phyloP scores from a whole-genome alignment of 805 yeast genomes.

The Suhomyces tanzawaensis region DNA sequence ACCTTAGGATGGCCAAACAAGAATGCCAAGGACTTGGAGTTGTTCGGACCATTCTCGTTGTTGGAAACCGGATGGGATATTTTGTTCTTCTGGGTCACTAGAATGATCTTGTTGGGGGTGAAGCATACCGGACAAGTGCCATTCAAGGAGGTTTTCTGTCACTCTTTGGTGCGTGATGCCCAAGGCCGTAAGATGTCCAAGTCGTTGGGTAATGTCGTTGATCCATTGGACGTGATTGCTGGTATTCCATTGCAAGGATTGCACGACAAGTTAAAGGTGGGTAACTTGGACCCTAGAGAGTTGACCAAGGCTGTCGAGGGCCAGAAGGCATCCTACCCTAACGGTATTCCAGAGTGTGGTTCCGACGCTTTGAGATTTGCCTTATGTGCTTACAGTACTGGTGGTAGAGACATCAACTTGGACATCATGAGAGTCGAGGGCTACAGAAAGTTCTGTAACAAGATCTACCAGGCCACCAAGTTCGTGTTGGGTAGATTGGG shows the following conservation, averaged over 20 bases:
- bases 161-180: slow-evolving; percentile 96
- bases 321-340: slow-evolving; percentile 86
- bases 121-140: slow-evolving; percentile 90
- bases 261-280: slow-evolving; percentile 71
- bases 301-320: slow-evolving; percentile 84
- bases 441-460: slow-evolving; percentile 98
- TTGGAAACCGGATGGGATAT: slow-evolving; percentile 99
- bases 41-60: slow-evolving; percentile 87
- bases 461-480: slow-evolving; percentile 98
- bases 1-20: slow-evolving; percentile 92
- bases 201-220: slow-evolving; percentile 94
- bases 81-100: slow-evolving; percentile 96
- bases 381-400: slow-evolving; percentile 95
- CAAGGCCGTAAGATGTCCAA: slow-evolving; percentile 99
- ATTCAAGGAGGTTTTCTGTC: slow-evolving; percentile 96
- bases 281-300: slow-evolving; percentile 89
- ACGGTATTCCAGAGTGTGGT: slow-evolving; percentile 99
- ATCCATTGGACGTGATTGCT: slow-evolving; percentile 88
- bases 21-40: slow-evolving; percentile 65
- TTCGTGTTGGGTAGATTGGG: slow-evolving; percentile 93
- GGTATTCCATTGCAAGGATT: slow-evolving; percentile 81
- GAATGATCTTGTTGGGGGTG: slow-evolving; percentile 91
- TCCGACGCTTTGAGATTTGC: slow-evolving; percentile 98
- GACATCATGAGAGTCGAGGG: slow-evolving; percentile 97
- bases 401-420: slow-evolving; percentile 96